Base-by-base conservation (phyloP, 2,329 filamentous ascomycete genomes). In the Arthrinium phaeospermum region DNA sequence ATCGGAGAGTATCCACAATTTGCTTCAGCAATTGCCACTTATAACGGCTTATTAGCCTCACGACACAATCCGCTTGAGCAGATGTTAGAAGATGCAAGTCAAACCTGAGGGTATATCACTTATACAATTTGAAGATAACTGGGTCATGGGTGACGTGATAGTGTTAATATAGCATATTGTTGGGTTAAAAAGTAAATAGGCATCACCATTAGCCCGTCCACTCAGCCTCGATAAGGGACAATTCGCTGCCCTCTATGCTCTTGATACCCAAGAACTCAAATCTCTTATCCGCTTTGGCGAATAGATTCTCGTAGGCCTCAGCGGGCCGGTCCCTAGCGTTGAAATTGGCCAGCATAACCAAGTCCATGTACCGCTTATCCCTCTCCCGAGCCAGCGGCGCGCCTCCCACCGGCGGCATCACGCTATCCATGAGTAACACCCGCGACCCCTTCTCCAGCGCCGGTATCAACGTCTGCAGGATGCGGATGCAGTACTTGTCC, bases 301-400 rank as follows among this genome's bases (percentile, higher is more conserved):
- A 51, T 8, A 75, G 67, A 10, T 45, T 61, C 10, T 64, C 70
- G 71, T 72, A 74, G 10, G 74, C 74, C 8, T 70, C 73, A 34
- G 49, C 37, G 12, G 64, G 72, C 27, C 74, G 68, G 47, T 75
- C 74, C 22, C 72, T 71, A 19, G 73, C 73, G 53, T 75, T 74
- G 12, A 69, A 71, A n/a, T 67, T 70, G 53, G 73, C 45, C 22
- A 74, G 70, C 69, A 75, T 73, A 30, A 73, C 47, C 7, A 75
- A 53, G 68, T 74, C 73, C 27, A 53, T 68, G 16, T 72, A 72
- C 24, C 74, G 72, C 27, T 51, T 53, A 16, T 19, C 8, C 22
- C 67, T 24, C 67, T 68, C 67, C 41, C 24, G 67, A 24, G 41
- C 41, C 41, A 41, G 37, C 1, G 67, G 67, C n/a, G 22, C 67